These are phyloP conservation scores for Nakazawaea laoshanensis DNA, from an alignment of 805 yeast genomes.

Conservation along the genomic window DNA sequence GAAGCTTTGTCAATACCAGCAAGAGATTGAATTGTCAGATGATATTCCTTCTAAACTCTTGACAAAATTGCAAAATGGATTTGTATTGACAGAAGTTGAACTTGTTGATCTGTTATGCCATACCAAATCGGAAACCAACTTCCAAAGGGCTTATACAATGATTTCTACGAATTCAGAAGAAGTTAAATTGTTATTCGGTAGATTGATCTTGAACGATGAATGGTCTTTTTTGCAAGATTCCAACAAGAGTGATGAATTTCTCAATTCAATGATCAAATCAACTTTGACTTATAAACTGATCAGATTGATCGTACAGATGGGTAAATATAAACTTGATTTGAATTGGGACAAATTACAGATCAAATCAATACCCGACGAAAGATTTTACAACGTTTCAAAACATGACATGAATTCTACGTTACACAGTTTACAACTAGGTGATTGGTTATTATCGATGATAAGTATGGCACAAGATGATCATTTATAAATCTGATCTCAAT, in stretches of 20 bases:
- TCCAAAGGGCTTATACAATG: constrained; percentile 41
- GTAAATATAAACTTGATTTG: constrained; percentile 16
- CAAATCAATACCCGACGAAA: constrained; percentile 9
- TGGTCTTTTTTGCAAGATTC: constrained; percentile 34
- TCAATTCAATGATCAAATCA: constrained; percentile 28
- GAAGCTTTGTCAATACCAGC: constrained; percentile 40
- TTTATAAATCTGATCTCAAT: constrained; percentile 36
- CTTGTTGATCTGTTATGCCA: constrained; percentile 43
- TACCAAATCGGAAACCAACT: constrained; percentile 20
- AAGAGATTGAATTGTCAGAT: constrained; percentile 1
- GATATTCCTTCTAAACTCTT: not conserved
- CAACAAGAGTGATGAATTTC: constrained; percentile 32
- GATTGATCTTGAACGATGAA: constrained; percentile 46
- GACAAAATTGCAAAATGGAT: constrained; percentile 9
- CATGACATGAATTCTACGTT: constrained; percentile 12
- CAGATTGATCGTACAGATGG: constrained; percentile 13
- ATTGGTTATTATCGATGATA: constrained; percentile 18
- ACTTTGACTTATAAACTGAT: constrained; percentile 39
- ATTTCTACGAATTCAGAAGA: constrained; percentile 24
- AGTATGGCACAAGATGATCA: constrained; percentile 7
- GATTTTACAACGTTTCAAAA: constrained; percentile 9
- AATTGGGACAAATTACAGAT: constrained; percentile 13
- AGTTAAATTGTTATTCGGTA: constrained; percentile 41
- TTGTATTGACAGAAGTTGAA: constrained; percentile 32
- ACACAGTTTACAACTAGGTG: constrained; percentile 15